Evolutionary conservation across 345 rosid genomes (phyloP), one percentile per base, ranked within the genome.

Genomic region (Populus ilicifolia): DNA sequence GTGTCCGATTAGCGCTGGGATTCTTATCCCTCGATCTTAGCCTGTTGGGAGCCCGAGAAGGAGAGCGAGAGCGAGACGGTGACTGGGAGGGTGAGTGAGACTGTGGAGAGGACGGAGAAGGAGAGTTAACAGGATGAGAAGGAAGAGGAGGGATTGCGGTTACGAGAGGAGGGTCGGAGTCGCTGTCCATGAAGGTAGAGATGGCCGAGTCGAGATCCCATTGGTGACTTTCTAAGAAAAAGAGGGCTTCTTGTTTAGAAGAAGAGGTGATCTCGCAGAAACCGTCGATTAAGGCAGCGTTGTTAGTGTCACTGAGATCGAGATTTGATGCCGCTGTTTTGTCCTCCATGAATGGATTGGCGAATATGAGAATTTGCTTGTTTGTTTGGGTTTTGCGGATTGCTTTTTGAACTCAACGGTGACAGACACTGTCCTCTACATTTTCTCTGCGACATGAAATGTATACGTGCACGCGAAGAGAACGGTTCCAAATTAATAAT

Each of bases 141-240:
- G 66, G 56, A 52, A n/a, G 78, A 52, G 65, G 41, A 29, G 74
- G 65, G 50, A 69, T 11, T 50, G 71, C 65, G 54, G 79, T 79
- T 9, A 39, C 76, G 8, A 65, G 27, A 4, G 62, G 38, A 13
- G 76, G 64, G 23, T 66, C 25, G 62, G 80, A 68, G 67, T 82
- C 84, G 86, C 75, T 84, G 83, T 96, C 99, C 62, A 96, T 81
- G 89, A 96, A 96, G 46, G 98, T 93, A 7, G 97, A 90, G 76
- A 96, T 92, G 79, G 99, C 98, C 56, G 96, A 80, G 86, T 92
- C 98, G 27, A 96, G 90, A 86, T 93, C 88, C 92, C 92, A 96
- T 38, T 85, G 91, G 79, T 96, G 98, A 72, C 90, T 86, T 80
- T 96, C 99, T 39, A 93, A 87, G 89, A 87, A 93, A 86, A 96